Evolutionary conservation across 495 filamentous ascomycete genomes (phyloP).

Genomic region (Friedmanniomyces simplex): DNA sequence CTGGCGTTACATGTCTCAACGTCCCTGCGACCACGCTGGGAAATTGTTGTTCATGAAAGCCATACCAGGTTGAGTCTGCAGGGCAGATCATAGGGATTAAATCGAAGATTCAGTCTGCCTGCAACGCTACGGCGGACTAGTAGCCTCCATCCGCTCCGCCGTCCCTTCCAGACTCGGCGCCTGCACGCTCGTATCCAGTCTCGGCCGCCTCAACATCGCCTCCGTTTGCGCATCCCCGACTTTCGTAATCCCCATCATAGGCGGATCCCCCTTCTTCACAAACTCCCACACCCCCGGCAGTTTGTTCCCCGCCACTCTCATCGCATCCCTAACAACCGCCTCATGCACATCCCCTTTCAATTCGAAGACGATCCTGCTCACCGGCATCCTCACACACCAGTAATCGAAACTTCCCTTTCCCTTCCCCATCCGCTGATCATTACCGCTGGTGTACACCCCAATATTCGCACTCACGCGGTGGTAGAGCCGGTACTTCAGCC

Average conservation of each 20-base stretch:
- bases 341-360: conserved; percentile 87
- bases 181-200: not conserved
- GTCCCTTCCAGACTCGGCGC: conserved; percentile 15
- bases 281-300: conserved; percentile 91
- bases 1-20: too few species aligned
- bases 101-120: not conserved
- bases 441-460: conserved; percentile 89
- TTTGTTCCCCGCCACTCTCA: conserved; percentile 89
- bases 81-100: too few species aligned
- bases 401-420: conserved; percentile 96
- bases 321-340: conserved; percentile 85
- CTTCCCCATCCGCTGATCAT: conserved; percentile 96
- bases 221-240: conserved; percentile 68
- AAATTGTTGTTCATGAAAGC: too few species aligned
- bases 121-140: conserved; percentile 2
- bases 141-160: conserved; percentile 10
- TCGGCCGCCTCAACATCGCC: conserved; percentile 63
- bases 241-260: conserved; percentile 90
- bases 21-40: too few species aligned
- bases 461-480: conserved; percentile 83
- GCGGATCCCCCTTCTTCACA: conserved; percentile 81
- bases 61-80: too few species aligned
- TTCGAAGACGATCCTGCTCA: conserved; percentile 85
- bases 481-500: conserved; percentile 86
- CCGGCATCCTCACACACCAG: conserved; percentile 80